A percentile compares a stretch with the other conserved stretches of the same genome.
These are phyloP conservation scores for Ceratobasidium sp. DNA, from an alignment of 1,284 basidiomycete genomes.

Conservation along the genomic window DNA sequence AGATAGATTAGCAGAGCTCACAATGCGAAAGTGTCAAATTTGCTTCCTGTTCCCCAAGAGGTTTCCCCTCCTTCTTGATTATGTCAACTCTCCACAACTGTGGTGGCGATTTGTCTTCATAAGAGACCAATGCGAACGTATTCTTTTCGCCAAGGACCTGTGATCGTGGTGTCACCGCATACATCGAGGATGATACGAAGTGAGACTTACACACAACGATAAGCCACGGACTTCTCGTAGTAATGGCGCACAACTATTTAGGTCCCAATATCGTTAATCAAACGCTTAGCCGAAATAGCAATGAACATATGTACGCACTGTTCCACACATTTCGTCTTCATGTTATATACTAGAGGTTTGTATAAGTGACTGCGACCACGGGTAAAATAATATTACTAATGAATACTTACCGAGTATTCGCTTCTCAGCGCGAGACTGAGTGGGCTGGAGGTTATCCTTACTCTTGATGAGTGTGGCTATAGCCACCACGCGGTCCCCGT, in stretches of 20 bases:
- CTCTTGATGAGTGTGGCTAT: conserved; percentile 72
- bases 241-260: conserved; percentile 70
- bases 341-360: conserved; percentile 77
- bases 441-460: conserved; percentile 67
- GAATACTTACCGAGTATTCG: conserved; percentile 67
- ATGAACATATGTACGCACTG: conserved; percentile 55
- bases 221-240: conserved; percentile 78
- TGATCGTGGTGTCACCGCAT: background rate
- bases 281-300: background rate
- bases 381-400: background rate
- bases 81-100: conserved; percentile 78
- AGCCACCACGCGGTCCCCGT: conserved; percentile 63
- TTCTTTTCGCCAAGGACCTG: background rate
- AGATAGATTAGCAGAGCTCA: too few relatives aligned
- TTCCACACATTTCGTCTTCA: conserved; percentile 66
- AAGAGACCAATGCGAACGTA: conserved; percentile 68
- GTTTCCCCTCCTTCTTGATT: conserved; percentile 55
- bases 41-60: background rate
- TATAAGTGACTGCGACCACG: too few relatives aligned
- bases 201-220: conserved; percentile 65
- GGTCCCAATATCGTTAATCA: background rate
- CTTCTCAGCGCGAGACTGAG: conserved; percentile 75
- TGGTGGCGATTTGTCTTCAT: too few relatives aligned
- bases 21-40: background rate
- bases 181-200: background rate